A percentile compares a stretch with the other conserved stretches of the same genome.
phyloP scores from a whole-genome alignment of 371 early-diverging fungal species.

The Zopfochytrium polystomum region DNA sequence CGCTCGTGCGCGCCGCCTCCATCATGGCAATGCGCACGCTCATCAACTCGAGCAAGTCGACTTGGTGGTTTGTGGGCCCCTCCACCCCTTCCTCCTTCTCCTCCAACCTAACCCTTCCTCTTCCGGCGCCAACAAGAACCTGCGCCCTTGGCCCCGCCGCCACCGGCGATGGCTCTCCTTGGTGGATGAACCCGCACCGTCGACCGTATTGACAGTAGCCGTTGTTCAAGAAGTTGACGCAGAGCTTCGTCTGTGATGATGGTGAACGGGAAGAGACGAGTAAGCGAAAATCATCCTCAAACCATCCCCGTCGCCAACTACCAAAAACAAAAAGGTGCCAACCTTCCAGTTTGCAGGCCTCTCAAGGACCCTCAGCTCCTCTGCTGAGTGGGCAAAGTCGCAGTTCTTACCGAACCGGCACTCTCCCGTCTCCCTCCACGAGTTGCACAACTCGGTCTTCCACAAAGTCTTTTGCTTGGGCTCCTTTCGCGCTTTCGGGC shows the following conservation, averaged over 20 bases:
- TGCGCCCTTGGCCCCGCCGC: too few relatives aligned
- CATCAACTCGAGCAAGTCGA: too few relatives aligned
- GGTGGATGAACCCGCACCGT: slow-evolving; percentile 73
- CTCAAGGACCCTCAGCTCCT: slow-evolving; percentile 75
- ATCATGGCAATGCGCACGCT: too few relatives aligned
- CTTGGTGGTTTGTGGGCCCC: too few relatives aligned
- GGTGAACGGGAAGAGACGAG: background rate
- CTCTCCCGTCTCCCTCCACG: slow-evolving; percentile 77
- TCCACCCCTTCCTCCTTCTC: too few relatives aligned
- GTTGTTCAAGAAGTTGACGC: slow-evolving; percentile 64
- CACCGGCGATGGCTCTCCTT: too few relatives aligned
- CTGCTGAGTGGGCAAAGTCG: slow-evolving; percentile 88
- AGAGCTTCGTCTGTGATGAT: slow-evolving; percentile 49
- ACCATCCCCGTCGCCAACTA: background rate
- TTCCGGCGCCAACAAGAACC: too few relatives aligned
- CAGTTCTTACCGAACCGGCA: slow-evolving; percentile 94
- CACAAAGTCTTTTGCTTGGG: too few relatives aligned
- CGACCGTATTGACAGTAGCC: slow-evolving; percentile 70
- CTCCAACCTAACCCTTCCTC: too few relatives aligned
- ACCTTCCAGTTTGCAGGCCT: slow-evolving; percentile 66
- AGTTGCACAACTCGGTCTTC: slow-evolving; percentile 96
- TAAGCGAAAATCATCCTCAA: background rate
- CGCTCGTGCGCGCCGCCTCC: too few relatives aligned
- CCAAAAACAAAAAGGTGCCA: too few relatives aligned
- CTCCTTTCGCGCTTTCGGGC: too few relatives aligned